Percentiles rank a stretch among this genome's conserved stretches.
Conservation (phyloP, 441 rosid genomes). For the Dalechampia spathulata region DNA sequence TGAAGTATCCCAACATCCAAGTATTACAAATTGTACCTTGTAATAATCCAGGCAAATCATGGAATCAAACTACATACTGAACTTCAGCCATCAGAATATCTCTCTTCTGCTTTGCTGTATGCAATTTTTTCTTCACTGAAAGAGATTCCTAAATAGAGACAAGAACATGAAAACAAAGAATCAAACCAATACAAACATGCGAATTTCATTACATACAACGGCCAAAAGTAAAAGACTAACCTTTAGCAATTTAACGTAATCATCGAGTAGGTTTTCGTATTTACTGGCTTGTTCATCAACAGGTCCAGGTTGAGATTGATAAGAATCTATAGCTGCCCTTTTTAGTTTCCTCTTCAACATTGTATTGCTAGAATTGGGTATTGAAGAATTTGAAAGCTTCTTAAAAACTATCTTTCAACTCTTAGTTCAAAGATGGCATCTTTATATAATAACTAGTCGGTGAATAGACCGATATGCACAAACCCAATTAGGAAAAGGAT, state of each 20-base stretch:
- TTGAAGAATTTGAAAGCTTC: not conserved
- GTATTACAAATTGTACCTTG: not conserved
- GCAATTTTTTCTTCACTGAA: conserved; percentile 35
- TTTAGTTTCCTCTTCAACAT: conserved; percentile 23
- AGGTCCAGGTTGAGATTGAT: conserved; percentile 9
- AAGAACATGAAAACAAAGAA: not conserved
- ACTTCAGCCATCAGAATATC: conserved; percentile 41
- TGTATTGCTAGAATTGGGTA: not conserved
- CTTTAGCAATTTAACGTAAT: conserved; percentile 39
- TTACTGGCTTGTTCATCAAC: conserved; percentile 26
- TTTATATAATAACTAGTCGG: not conserved
- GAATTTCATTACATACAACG: no score
- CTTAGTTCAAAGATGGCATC: not conserved
- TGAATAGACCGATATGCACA: not conserved
- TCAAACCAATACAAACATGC: not conserved
- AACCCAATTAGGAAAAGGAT: not conserved
- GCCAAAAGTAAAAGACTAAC: conserved; percentile 17
- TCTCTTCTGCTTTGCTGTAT: conserved; percentile 27
- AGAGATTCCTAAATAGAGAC: conserved; percentile 29
- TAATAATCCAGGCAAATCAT: not conserved
- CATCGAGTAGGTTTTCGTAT: conserved; percentile 30
- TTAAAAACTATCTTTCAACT: not conserved
- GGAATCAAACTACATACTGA: conserved; percentile 22
- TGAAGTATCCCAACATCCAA: not conserved
- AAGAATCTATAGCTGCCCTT: conserved; percentile 19